These are phyloP conservation scores for Malassezia obtusa DNA, from an alignment of 1,284 basidiomycete genomes.

Conservation along the genomic window DNA sequence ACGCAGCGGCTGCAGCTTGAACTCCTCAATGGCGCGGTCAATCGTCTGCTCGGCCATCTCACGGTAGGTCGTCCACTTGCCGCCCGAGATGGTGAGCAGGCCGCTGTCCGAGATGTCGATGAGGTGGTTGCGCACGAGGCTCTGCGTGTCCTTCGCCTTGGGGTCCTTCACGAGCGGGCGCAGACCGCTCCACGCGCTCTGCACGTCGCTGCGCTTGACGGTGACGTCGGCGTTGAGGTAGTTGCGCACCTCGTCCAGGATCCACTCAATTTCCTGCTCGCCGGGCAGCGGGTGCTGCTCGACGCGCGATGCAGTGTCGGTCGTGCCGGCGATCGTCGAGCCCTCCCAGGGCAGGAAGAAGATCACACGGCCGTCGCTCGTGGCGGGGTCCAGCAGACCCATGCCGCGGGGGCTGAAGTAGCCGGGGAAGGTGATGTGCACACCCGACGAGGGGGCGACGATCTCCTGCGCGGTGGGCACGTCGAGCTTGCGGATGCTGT, in stretches of 20 bases:
- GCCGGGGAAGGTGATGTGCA: conserved; percentile 91
- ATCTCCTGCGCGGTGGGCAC: conserved; percentile 73
- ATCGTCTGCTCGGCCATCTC: conserved; percentile 95
- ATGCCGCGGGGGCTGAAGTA: conserved; percentile 92
- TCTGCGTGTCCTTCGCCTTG: conserved; percentile 68
- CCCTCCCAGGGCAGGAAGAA: conserved; percentile 99
- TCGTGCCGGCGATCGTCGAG: conserved; percentile 92
- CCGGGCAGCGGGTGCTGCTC: conserved; percentile 69
- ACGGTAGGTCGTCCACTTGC: conserved; percentile 94
- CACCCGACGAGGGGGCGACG: conserved; percentile 81
- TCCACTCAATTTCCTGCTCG: conserved; percentile 94
- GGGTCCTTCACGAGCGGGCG: conserved; percentile 82
- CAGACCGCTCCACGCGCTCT: conserved; percentile 87
- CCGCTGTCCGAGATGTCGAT: conserved; percentile 73
- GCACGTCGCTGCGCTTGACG: conserved; percentile 89
- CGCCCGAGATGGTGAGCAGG: conserved; percentile 86
- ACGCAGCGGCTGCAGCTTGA: conserved; percentile 56
- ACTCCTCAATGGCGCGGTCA: conserved; percentile 73
- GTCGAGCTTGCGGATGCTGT: conserved; percentile 75
- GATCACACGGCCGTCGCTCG: conserved; percentile 91
- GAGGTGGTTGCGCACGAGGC: conserved; percentile 86
- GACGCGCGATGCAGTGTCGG: conserved; percentile 72
- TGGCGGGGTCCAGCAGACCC: conserved; percentile 89
- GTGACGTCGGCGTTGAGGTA: conserved; percentile 88
- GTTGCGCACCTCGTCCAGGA: conserved; percentile 77